A percentile compares a stretch with the other conserved stretches of the same genome.
These are phyloP conservation scores for Stephania cephalantha DNA, from an alignment of 164 flowering plant genomes.

Conservation along the genomic window DNA sequence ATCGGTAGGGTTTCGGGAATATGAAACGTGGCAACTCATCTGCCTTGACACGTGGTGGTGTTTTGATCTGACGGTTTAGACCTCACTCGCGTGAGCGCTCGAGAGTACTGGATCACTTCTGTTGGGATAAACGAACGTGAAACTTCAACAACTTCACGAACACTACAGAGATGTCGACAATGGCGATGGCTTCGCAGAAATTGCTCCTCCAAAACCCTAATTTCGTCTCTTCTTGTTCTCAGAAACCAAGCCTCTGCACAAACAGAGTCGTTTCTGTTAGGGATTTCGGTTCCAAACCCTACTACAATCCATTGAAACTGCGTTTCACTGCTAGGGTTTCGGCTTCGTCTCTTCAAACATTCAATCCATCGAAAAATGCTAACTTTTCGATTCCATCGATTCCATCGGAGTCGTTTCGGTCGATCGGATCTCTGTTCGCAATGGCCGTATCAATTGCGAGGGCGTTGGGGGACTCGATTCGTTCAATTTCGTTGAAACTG, in stretches of 20 bases:
- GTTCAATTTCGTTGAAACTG: constrained; percentile 11
- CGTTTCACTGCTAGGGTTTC: constrained; percentile 10
- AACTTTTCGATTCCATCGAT: background rate
- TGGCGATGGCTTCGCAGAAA: constrained; percentile 11
- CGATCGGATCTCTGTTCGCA: constrained; percentile 42
- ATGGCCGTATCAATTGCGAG: constrained; percentile 24
- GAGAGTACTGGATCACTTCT: no score
- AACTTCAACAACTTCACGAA: no score
- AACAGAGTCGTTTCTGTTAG: background rate
- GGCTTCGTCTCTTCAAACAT: background rate
- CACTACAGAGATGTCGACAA: no score
- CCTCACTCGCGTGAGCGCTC: no score
- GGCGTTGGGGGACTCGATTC: constrained; percentile 13
- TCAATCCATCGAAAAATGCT: background rate
- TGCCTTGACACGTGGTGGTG: no score
- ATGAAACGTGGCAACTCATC: no score
- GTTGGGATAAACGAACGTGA: no score
- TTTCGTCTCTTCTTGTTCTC: background rate
- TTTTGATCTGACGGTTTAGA: no score
- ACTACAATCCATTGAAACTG: background rate
- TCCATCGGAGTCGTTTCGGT: constrained; percentile 45
- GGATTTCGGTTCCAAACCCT: background rate
- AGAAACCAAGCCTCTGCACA: background rate
- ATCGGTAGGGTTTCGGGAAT: no score
- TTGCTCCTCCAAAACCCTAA: constrained; percentile 15